These are phyloP conservation scores for Vigna mungo DNA, from an alignment of 306 rosid genomes.

Conservation along the genomic window DNA sequence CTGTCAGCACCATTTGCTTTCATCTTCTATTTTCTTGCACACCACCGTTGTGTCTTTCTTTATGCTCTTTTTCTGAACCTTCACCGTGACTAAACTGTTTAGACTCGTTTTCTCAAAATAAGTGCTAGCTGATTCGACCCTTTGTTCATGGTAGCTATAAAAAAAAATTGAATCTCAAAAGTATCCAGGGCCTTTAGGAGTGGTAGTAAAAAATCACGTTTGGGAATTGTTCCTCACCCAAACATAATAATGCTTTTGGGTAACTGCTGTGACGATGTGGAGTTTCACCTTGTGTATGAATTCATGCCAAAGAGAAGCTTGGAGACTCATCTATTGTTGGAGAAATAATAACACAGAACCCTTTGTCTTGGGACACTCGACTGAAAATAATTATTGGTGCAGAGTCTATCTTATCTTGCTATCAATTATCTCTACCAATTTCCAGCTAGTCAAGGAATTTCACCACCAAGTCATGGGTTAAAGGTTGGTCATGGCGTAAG, in stretches of 20 bases:
- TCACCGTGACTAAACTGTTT: too few relatives aligned
- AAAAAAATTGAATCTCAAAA: slow-evolving; percentile 71
- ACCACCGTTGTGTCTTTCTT: too few relatives aligned
- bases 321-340: slow-evolving; percentile 87
- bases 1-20: too few relatives aligned
- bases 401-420: slow-evolving; percentile 44
- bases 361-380: slow-evolving; percentile 75
- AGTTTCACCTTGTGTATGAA: slow-evolving; percentile 90
- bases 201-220: slow-evolving; percentile 91
- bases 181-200: slow-evolving; percentile 77
- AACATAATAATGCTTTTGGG: slow-evolving; percentile 85
- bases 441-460: too few relatives aligned
- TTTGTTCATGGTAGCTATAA: slow-evolving; percentile 64
- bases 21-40: too few relatives aligned
- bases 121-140: too few relatives aligned
- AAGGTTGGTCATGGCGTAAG: too few relatives aligned
- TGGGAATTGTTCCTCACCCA: slow-evolving; percentile 85
- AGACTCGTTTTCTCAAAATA: too few relatives aligned
- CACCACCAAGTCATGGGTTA: too few relatives aligned
- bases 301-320: slow-evolving; percentile 87
- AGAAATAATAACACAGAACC: slow-evolving; percentile 58
- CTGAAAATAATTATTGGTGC: slow-evolving; percentile 79
- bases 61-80: too few relatives aligned
- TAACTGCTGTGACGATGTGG: slow-evolving; percentile 68
- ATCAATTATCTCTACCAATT: too few relatives aligned